A percentile compares a stretch with the other conserved stretches of the same genome.
Evolutionary conservation across 805 yeast genomes (phyloP).

Genomic region (Wickerhamiella shivajii): DNA sequence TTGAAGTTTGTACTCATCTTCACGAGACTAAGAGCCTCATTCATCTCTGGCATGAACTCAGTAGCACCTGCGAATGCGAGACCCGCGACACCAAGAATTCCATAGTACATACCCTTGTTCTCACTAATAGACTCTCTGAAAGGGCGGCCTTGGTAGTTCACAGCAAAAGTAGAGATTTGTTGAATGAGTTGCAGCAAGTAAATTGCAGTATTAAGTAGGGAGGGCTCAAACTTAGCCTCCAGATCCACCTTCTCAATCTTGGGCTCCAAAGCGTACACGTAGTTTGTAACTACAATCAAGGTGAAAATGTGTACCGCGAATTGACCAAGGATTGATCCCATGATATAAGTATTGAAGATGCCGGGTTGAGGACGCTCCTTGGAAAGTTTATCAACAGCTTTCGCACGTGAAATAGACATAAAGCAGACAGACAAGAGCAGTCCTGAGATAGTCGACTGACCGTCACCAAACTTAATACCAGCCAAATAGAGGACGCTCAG

Average conservation of each 20-base stretch:
- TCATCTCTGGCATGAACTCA: slow-evolving; percentile 86
- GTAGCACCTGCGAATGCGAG: slow-evolving; percentile 85
- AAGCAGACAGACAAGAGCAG: slow-evolving; percentile 83
- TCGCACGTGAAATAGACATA: slow-evolving; percentile 87
- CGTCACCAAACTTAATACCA: slow-evolving; percentile 96
- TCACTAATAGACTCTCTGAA: slow-evolving; percentile 81
- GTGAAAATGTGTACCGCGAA: slow-evolving; percentile 84
- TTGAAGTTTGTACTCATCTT: slow-evolving; percentile 69
- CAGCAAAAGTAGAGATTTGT: slow-evolving; percentile 95
- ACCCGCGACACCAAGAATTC: slow-evolving; percentile 78
- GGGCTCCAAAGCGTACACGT: slow-evolving; percentile 81
- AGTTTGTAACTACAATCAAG: slow-evolving; percentile 66
- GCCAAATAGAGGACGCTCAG: slow-evolving; percentile 87
- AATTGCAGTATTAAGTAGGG: slow-evolving; percentile 89
- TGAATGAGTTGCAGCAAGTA: slow-evolving; percentile 88
- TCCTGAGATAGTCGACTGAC: slow-evolving; percentile 96
- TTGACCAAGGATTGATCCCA: slow-evolving; percentile 96
- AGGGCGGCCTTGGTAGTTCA: slow-evolving; percentile 93
- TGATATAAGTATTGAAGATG: slow-evolving; percentile 83
- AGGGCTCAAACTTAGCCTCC: slow-evolving; percentile 78
- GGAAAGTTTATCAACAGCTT: slow-evolving; percentile 74
- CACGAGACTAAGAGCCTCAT: slow-evolving; percentile 83
- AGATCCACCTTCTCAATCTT: slow-evolving; percentile 73
- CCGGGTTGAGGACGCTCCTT: slow-evolving; percentile 96
- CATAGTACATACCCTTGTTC: slow-evolving; percentile 95